Evolutionary conservation across 2,329 filamentous ascomycete genomes (phyloP).

Genomic region (Hortaea werneckii): DNA sequence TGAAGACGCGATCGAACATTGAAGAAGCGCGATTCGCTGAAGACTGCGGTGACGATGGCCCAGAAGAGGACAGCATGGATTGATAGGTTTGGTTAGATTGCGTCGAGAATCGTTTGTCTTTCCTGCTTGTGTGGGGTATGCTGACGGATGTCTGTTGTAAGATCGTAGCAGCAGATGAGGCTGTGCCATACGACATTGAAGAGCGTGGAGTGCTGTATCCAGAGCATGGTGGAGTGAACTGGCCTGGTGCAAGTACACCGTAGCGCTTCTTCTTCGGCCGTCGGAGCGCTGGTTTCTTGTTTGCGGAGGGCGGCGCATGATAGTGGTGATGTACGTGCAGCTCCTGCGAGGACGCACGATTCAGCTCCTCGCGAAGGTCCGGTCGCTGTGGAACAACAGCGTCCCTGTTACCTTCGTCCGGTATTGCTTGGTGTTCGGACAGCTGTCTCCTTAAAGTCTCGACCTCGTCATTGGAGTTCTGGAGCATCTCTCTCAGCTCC

Average conservation of each 20-base stretch:
- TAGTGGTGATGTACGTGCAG: constrained; percentile 94
- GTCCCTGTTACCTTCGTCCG: constrained; percentile 19
- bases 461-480: constrained; percentile 89
- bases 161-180: constrained; percentile 45
- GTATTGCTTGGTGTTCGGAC: constrained; percentile 60
- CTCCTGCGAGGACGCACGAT: constrained; percentile 58
- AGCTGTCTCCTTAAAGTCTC: constrained; percentile 77
- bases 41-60: constrained; percentile 72
- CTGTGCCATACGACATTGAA: constrained; percentile 31
- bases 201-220: constrained; percentile 28
- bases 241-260: constrained; percentile 45
- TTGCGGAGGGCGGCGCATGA: constrained; percentile 48
- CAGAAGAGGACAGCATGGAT: constrained; percentile 56
- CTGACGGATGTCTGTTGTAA: constrained; percentile 54
- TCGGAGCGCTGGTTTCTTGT: constrained; percentile 26
- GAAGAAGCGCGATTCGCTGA: constrained; percentile 57
- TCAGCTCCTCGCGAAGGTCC: constrained; percentile 58
- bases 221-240: constrained; percentile 32
- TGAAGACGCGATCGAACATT: constrained; percentile 65
- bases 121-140: constrained; percentile 38
- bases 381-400: constrained; percentile 10
- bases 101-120: constrained; percentile 52
- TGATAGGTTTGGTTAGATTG: constrained; percentile 53
- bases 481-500: constrained; percentile 81
- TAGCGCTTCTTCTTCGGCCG: constrained; percentile 63